Conservation (phyloP, 768 basidiomycete species). For the Tylopilus subfusipes region DNA sequence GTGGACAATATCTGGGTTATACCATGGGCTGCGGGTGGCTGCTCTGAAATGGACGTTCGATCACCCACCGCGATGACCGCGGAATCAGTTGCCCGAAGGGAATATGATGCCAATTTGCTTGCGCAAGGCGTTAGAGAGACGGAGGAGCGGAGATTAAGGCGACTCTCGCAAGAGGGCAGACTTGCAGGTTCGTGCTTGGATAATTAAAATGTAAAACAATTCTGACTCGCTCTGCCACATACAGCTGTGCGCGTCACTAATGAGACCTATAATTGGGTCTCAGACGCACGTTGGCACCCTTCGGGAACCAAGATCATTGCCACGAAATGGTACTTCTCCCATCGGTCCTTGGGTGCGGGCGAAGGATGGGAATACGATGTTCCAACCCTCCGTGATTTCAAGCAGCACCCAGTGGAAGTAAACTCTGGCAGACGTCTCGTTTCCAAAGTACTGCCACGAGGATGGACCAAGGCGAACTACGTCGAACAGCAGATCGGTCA, state of each 20-base stretch:
- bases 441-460: conserved; percentile 53
- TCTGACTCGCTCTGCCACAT: conserved; percentile 5
- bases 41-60: conserved; percentile 55
- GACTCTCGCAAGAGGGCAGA: conserved; percentile 59
- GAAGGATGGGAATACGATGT: conserved; percentile 70
- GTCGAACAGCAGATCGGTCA: conserved; percentile 70
- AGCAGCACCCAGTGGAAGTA: conserved; percentile 27
- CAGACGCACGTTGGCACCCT: conserved; percentile 69
- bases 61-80: conserved; percentile 33
- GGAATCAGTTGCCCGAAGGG: conserved; percentile 35
- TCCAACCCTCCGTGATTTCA: conserved; percentile 27
- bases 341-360: conserved; percentile 62
- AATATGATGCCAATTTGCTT: conserved; percentile 46
- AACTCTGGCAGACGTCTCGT: conserved; percentile 52
- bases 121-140: conserved; percentile 51
- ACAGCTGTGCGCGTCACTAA: conserved; percentile 58
- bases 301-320: conserved; percentile 59
- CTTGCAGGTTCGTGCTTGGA: conserved; percentile 34
- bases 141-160: conserved; percentile 39
- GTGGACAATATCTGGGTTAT: conserved; percentile 74
- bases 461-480: conserved; percentile 60
- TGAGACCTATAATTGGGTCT: conserved; percentile 70
- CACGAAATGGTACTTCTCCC: conserved; percentile 76
- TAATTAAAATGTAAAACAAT: background rate
- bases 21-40: conserved; percentile 54